A percentile compares a stretch with the other conserved stretches of the same genome.
Evolutionary conservation across 495 filamentous ascomycete genomes (phyloP).

Genomic region (Platismatia glauca): DNA sequence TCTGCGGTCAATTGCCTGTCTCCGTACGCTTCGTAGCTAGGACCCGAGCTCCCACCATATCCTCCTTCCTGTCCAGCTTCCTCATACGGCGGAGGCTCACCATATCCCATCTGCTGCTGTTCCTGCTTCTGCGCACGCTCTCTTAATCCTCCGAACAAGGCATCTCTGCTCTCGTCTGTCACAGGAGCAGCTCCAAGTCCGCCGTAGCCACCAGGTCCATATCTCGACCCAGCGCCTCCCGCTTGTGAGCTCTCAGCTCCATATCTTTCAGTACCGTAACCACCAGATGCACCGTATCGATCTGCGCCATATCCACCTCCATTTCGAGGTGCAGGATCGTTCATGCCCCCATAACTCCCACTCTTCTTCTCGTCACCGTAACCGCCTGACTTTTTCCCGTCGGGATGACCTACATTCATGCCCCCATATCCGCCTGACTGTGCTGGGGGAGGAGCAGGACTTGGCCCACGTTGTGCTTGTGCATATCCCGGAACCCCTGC

Average conservation of each 20-base stretch:
- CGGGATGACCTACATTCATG: constrained; percentile 19
- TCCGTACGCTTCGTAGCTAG: constrained; percentile 49
- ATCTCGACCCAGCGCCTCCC: constrained; percentile 29
- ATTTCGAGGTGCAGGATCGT: constrained; percentile 45
- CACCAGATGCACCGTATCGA: constrained; percentile 51
- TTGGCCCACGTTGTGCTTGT: constrained; percentile 18
- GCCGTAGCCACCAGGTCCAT: constrained; percentile 65
- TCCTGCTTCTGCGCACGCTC: constrained; percentile 43
- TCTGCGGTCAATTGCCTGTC: constrained; percentile 68
- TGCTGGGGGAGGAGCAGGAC: constrained; percentile 14
- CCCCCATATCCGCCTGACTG: constrained; percentile 13
- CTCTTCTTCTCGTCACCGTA: constrained; percentile 58
- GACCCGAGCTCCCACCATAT: constrained; percentile 34
- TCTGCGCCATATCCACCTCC: constrained; percentile 45
- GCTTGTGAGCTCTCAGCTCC: constrained; percentile 33
- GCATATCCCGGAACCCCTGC: constrained; percentile 32
- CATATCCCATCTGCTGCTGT: constrained; percentile 24
- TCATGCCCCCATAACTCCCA: constrained; percentile 53
- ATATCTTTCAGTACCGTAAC: constrained; percentile 59
- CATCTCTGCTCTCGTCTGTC: constrained; percentile 49
- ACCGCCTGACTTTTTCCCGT: constrained; percentile 27
- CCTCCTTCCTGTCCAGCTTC: constrained; percentile 36
- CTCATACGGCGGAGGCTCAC: constrained; percentile 33
- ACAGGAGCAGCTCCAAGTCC: constrained; percentile 50
- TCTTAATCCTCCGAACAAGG: constrained; percentile 55